Evolutionary conservation across 1,284 basidiomycete species (phyloP), one percentile per base, ranked within the genome.

Genomic region (Ustilago hordei): DNA sequence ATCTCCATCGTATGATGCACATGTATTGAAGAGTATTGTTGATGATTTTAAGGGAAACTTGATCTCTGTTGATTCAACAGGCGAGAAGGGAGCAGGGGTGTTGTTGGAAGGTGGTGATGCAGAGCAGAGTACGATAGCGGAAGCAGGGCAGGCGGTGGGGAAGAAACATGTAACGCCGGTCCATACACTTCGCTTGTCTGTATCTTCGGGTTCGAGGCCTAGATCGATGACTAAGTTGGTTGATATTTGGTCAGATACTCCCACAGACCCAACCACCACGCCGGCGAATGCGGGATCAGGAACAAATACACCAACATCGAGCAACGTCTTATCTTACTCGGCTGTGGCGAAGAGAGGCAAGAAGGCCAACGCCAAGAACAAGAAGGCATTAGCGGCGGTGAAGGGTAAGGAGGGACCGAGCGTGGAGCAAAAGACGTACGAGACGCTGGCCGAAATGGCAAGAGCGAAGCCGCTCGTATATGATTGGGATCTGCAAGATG

Each of bases 351-450:
- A 75, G 34, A 54, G 64, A 6, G 65, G 57, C 32, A 66, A 58
- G 28, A 48, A 50, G 28, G 12, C n/a, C 7, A 23, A 17, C 2
- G 3, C 54, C 3, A 61, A 61, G 28, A 56, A 32, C 32, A 52
- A 39, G 35, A 28, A 38, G 4, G 7, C 53, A 31, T 17, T 62
- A 17, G 23, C 23, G 23, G 23, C 23, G 23, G 23, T 28, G 23
- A 47, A 50, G 31, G 31, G 41, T 32, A 9, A 11, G 35, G 58
- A 8, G 8, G n/a, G 19, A 2, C 50, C 31, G 15, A 53, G 53
- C 7, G 39, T 78, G 35, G 70, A 71, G 34, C 74, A 72, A 17
- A 55, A 28, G 35, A 68, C 68, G n/a, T 71, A 63, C 52, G 54
- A 71, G 17, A 17, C 32, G 7, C n/a, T 71, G 19, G n/a, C 57